phyloP scores from a whole-genome alignment of 768 basidiomycete species.

The Leccinum uliginosum region DNA sequence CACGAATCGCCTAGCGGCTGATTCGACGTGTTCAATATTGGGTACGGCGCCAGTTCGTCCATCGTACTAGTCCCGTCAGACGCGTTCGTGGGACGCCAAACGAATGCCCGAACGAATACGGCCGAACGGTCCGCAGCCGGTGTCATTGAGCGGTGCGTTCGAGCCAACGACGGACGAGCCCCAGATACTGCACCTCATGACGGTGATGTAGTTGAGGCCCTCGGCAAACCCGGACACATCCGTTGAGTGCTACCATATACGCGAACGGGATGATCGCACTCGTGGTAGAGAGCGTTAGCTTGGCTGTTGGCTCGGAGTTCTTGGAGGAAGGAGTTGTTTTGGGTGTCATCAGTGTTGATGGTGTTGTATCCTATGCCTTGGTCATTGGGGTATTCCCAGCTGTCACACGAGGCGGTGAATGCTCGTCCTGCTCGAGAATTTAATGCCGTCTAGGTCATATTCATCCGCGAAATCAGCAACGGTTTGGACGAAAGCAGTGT shows the following conservation, averaged over 20 bases:
- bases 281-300: conserved; percentile 65
- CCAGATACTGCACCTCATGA: conserved; percentile 63
- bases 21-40: conserved; percentile 41
- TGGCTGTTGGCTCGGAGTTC: conserved; percentile 50
- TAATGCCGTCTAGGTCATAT: conserved; percentile 54
- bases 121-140: conserved; percentile 66
- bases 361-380: conserved; percentile 66
- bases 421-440: neutral
- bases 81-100: conserved; percentile 39
- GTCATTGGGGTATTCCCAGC: conserved; percentile 80
- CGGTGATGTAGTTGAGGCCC: conserved; percentile 57
- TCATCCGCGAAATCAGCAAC: conserved; percentile 42
- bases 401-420: conserved; percentile 28
- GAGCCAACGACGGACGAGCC: conserved; percentile 51
- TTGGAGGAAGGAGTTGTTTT: conserved; percentile 74
- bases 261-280: conserved; percentile 60
- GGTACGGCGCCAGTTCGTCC: conserved; percentile 41
- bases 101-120: conserved; percentile 74
- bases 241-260: conserved; percentile 45
- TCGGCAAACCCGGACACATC: conserved; percentile 66
- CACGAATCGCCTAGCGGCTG: conserved; percentile 53
- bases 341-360: conserved; percentile 50
- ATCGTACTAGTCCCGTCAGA: conserved; percentile 32
- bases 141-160: conserved; percentile 77
- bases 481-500: conserved; percentile 60